Percentiles rank a stretch among this genome's conserved stretches.
Evolutionary conservation across 495 filamentous ascomycete species (phyloP).

Genomic region (Pyrenula massariospora): DNA sequence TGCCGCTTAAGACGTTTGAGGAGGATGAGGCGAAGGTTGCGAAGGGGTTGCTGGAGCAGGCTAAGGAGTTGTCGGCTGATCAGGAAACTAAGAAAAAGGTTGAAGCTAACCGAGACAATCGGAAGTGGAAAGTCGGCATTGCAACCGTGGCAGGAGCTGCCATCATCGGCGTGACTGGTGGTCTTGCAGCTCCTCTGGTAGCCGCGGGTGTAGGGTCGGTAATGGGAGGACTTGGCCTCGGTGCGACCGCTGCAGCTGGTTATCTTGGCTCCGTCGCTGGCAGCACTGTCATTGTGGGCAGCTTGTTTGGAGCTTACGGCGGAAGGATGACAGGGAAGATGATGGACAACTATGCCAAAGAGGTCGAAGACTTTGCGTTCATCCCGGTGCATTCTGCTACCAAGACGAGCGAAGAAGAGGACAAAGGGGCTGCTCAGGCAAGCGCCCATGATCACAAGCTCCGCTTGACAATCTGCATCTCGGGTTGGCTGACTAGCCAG

Average conservation of each 20-base stretch:
- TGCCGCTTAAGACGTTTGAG: slow-evolving; percentile 52
- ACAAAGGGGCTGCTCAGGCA: slow-evolving; percentile 25
- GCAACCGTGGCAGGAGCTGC: slow-evolving; percentile 70
- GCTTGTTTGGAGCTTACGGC: slow-evolving; percentile 83
- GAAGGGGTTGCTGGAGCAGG: slow-evolving; percentile 58
- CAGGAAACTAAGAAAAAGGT: slow-evolving; percentile 54
- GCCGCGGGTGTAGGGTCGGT: slow-evolving; percentile 74
- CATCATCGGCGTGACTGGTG: slow-evolving; percentile 70
- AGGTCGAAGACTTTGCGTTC: slow-evolving; percentile 84
- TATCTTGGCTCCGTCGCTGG: slow-evolving; percentile 70
- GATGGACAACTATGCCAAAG: slow-evolving; percentile 78
- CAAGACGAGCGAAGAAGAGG: slow-evolving; percentile 26
- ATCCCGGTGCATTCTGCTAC: slow-evolving; percentile 49
- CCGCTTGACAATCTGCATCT: slow-evolving; percentile 70
- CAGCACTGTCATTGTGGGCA: slow-evolving; percentile 65
- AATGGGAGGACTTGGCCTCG: slow-evolving; percentile 71
- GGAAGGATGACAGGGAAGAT: slow-evolving; percentile 72
- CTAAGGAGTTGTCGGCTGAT: slow-evolving; percentile 56
- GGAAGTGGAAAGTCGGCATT: slow-evolving; percentile 73
- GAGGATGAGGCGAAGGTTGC: slow-evolving; percentile 68
- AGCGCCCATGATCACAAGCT: slow-evolving; percentile 51
- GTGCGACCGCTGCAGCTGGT: slow-evolving; percentile 63
- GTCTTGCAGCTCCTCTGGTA: slow-evolving; percentile 69
- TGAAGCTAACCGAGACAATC: slow-evolving; percentile 50
- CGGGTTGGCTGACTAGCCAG: slow-evolving; percentile 66